These are phyloP conservation scores for Umbellularia californica DNA, from an alignment of 164 flowering plant species.

Conservation along the genomic window DNA sequence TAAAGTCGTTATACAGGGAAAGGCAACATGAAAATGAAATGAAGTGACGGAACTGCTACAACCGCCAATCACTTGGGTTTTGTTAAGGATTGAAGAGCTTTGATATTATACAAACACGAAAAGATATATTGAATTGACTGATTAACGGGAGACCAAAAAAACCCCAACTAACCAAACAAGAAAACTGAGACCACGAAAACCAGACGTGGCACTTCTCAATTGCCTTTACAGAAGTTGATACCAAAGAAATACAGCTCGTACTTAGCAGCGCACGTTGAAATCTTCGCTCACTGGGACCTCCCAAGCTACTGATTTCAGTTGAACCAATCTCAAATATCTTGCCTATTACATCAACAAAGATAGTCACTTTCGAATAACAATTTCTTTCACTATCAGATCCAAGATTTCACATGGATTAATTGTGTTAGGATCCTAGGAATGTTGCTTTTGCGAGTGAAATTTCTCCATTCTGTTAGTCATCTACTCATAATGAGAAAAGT, in stretches of 20 bases:
- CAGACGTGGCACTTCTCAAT: conserved; percentile 66
- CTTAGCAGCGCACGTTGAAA: conserved; percentile 50
- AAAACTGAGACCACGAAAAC: conserved; percentile 57
- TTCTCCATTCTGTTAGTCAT: neutral
- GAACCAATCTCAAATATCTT: conserved; percentile 89
- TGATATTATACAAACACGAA: conserved; percentile 8
- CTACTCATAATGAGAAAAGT: neutral
- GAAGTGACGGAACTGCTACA: neutral
- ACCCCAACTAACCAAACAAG: neutral
- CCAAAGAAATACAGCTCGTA: conserved; percentile 69
- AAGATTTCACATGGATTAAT: neutral
- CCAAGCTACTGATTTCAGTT: conserved; percentile 88
- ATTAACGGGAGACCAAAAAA: conserved; percentile 6
- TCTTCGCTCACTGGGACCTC: conserved; percentile 71
- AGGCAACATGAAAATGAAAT: neutral
- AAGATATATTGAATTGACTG: neutral
- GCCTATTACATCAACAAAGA: conserved; percentile 34
- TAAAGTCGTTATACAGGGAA: neutral
- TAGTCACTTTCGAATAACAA: neutral
- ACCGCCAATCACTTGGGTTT: conserved; percentile 4
- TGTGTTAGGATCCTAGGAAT: neutral
- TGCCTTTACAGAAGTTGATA: conserved; percentile 66
- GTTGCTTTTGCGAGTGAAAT: neutral
- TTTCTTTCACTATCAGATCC: neutral
- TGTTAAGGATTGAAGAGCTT: neutral